Percentiles rank a stretch among this genome's conserved stretches.
These are phyloP conservation scores for Spiraea crenata DNA, from an alignment of 331 rosid species.

Conservation along the genomic window DNA sequence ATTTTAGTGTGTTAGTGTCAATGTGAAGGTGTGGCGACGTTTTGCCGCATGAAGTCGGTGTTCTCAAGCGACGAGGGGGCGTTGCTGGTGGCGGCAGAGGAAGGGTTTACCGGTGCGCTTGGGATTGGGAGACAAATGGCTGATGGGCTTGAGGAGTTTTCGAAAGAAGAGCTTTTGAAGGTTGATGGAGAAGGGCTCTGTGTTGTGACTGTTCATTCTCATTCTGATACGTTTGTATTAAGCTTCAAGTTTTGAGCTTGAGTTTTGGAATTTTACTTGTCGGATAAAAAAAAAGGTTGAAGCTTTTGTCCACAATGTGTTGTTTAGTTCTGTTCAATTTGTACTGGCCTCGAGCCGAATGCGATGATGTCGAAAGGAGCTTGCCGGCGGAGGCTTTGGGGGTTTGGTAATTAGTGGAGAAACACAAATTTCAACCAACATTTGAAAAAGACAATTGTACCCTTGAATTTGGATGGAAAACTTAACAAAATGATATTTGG, in stretches of 20 bases:
- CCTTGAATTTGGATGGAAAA: no score
- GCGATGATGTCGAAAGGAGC: slow-evolving; percentile 71
- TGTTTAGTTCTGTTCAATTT: slow-evolving; percentile 78
- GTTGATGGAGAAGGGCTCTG: slow-evolving; percentile 89
- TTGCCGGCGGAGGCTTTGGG: no score
- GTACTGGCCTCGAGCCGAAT: slow-evolving; percentile 86
- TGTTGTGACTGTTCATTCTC: slow-evolving; percentile 75
- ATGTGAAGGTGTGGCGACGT: slow-evolving; percentile 75
- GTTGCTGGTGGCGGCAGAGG: slow-evolving; percentile 72
- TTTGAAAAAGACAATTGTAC: no score
- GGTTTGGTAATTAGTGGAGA: no score
- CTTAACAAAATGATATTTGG: no score
- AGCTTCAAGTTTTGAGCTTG: neutral
- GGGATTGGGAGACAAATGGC: slow-evolving; percentile 32
- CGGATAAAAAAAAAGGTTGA: neutral
- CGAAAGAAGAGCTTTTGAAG: slow-evolving; percentile 64
- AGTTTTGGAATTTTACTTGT: slow-evolving; percentile 1
- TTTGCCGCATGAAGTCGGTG: slow-evolving; percentile 83
- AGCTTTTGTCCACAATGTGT: neutral
- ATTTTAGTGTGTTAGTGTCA: neutral
- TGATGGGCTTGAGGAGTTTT: slow-evolving; percentile 57
- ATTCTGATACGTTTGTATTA: slow-evolving; percentile 55
- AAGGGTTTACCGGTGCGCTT: slow-evolving; percentile 74
- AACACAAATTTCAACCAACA: no score
- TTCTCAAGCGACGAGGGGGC: slow-evolving; percentile 67